Percentiles rank a stretch among this genome's conserved stretches.
Conservation (phyloP, 257 asterid genomes). For the Primulina eburnea region DNA sequence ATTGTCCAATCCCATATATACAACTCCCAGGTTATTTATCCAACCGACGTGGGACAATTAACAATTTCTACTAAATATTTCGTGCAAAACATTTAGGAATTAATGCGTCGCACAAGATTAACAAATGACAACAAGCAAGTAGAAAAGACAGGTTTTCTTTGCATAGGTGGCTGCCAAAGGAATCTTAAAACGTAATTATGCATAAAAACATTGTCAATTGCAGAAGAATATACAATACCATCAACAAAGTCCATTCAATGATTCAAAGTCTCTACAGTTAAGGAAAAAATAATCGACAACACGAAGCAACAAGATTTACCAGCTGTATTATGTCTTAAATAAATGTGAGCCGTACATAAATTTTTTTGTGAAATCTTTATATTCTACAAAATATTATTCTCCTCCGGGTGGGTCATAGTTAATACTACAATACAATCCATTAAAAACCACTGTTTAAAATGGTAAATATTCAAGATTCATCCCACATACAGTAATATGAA, state of each 20-base stretch:
- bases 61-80: too few species aligned
- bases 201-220: background rate
- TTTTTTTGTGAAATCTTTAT: too few species aligned
- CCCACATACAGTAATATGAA: background rate
- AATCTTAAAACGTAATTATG: too few species aligned
- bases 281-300: background rate
- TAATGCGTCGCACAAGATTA: background rate
- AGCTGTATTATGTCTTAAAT: background rate
- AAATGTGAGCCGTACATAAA: background rate
- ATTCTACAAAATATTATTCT: background rate
- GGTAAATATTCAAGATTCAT: background rate
- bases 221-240: background rate
- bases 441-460: background rate
- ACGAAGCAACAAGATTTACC: background rate
- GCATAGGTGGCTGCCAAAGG: too few species aligned
- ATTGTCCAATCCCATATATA: too few species aligned
- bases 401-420: background rate
- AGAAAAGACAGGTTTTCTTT: constrained; percentile 18
- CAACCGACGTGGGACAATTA: too few species aligned
- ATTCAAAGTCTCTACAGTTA: background rate
- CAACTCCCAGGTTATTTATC: too few species aligned
- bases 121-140: constrained; percentile 3
- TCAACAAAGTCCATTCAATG: background rate
- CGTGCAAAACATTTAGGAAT: background rate
- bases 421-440: background rate